phyloP scores from a whole-genome alignment of 164 flowering plant genomes.

The Liriodendron chinense region DNA sequence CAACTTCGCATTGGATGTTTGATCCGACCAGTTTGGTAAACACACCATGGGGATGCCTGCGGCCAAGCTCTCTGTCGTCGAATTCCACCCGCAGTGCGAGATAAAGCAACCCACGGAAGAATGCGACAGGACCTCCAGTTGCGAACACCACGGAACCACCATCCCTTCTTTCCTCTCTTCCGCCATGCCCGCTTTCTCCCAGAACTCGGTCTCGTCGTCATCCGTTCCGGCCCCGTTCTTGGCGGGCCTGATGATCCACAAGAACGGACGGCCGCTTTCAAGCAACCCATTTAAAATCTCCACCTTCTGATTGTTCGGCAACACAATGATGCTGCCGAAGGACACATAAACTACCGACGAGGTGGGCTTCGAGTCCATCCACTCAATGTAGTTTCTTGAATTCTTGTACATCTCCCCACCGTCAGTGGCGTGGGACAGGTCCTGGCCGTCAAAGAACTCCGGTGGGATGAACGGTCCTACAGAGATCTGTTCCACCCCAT shows the following conservation, averaged over 20 bases:
- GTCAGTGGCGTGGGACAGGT: not conserved
- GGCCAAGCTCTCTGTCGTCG: conserved; percentile 45
- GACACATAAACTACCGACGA: conserved; percentile 41
- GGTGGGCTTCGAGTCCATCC: conserved; percentile 28
- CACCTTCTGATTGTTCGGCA: conserved; percentile 23
- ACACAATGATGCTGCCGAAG: conserved; percentile 31
- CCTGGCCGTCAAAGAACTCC: conserved; percentile 18
- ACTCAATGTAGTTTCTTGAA: conserved; percentile 15
- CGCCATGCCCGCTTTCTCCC: conserved; percentile 10
- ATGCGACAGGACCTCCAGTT: conserved; percentile 51
- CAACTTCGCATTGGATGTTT: conserved; percentile 54
- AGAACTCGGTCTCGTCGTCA: not conserved
- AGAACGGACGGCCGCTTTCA: conserved; percentile 23
- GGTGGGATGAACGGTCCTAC: conserved; percentile 47
- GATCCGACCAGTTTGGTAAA: conserved; percentile 55
- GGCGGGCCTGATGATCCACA: conserved; percentile 35
- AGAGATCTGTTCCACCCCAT: conserved; percentile 15
- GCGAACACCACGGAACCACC: conserved; percentile 48
- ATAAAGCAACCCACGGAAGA: conserved; percentile 51
- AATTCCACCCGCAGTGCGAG: conserved; percentile 81
- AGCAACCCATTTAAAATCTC: conserved; percentile 26
- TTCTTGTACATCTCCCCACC: not conserved
- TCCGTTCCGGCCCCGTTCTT: not conserved
- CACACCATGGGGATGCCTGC: conserved; percentile 57
- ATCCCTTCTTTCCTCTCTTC: conserved; percentile 19